Percentiles rank a stretch among this genome's conserved stretches.
Evolutionary conservation across 306 rosid genomes (phyloP).

Genomic region (Vachellia collinsii): DNA sequence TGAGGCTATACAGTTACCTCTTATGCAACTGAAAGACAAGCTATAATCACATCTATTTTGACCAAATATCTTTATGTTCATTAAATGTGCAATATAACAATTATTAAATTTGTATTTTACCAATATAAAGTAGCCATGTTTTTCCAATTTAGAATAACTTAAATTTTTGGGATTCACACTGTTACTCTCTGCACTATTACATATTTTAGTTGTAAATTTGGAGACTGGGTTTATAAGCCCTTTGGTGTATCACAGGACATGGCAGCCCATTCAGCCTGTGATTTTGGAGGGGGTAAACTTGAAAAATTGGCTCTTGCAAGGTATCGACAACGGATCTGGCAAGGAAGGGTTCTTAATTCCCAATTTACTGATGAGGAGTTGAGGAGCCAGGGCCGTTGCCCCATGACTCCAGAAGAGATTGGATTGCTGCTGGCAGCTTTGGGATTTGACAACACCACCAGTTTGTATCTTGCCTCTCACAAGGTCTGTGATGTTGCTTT

Average conservation of each 20-base stretch:
- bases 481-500: slow-evolving; percentile 60
- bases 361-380: slow-evolving; percentile 94
- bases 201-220: slow-evolving; percentile 15
- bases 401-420: slow-evolving; percentile 95
- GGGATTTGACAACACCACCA: slow-evolving; percentile 92
- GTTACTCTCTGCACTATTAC: neutral
- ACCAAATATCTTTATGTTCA: neutral
- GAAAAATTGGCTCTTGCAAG: slow-evolving; percentile 91
- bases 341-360: slow-evolving; percentile 96
- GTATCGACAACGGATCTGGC: slow-evolving; percentile 92
- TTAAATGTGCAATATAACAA: neutral
- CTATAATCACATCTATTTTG: neutral
- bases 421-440: slow-evolving; percentile 92
- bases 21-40: neutral
- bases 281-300: slow-evolving; percentile 96
- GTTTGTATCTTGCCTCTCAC: slow-evolving; percentile 96
- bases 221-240: slow-evolving; percentile 3
- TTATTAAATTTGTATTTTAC: neutral
- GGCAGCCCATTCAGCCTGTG: slow-evolving; percentile 99
- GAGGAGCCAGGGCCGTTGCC: slow-evolving; percentile 98
- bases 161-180: neutral
- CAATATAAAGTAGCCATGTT: neutral
- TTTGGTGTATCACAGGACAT: slow-evolving; percentile 65
- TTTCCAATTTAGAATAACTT: no score
- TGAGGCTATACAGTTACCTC: neutral